Evolutionary conservation across 176 grass and related monocot species (phyloP).

Genomic region (Hyparrhenia diplandra): DNA sequence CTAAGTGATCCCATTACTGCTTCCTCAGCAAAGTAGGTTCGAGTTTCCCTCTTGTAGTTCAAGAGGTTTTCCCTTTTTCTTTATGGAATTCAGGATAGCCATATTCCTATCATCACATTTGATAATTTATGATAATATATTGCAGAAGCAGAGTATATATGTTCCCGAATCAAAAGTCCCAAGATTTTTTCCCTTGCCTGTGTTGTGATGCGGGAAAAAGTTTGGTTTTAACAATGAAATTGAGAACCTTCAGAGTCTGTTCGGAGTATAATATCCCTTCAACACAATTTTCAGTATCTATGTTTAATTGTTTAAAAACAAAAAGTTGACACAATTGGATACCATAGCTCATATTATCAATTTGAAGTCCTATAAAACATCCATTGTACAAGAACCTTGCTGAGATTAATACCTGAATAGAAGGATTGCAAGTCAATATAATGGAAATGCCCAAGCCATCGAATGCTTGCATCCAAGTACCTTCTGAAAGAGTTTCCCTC

Average conservation of each 20-base stretch:
- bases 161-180: background rate
- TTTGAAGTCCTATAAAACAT: conserved; percentile 3
- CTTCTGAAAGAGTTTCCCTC: conserved; percentile 69
- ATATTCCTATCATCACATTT: background rate
- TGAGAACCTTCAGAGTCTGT: background rate
- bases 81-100: background rate
- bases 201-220: background rate
- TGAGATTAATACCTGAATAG: conserved; percentile 79
- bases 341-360: background rate
- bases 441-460: conserved; percentile 93
- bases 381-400: background rate
- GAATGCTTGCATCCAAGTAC: conserved; percentile 82
- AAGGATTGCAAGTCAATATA: conserved; percentile 89
- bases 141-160: background rate
- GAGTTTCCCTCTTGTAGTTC: background rate
- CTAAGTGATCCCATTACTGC: background rate
- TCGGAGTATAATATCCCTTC: background rate
- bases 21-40: background rate
- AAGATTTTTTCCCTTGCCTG: background rate
- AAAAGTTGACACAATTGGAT: background rate
- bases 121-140: background rate
- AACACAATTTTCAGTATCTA: background rate
- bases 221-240: background rate
- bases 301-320: background rate
- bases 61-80: background rate